Base-by-base conservation (phyloP, 2,329 filamentous ascomycete genomes). In the Cladophialophora chaetospira region DNA sequence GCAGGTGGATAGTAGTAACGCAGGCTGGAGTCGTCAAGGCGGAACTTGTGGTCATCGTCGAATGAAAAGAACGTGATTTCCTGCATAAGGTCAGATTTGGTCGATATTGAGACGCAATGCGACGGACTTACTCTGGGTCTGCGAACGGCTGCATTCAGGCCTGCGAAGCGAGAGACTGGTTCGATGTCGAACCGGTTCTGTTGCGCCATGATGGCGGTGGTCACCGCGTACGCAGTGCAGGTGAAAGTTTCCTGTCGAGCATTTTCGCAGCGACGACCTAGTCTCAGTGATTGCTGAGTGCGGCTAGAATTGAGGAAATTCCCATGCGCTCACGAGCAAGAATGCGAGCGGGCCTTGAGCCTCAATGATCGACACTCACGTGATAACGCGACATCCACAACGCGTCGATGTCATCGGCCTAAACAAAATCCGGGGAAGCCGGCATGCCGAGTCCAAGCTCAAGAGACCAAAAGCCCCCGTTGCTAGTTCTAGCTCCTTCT, bases 41-140 rank as follows among this genome's bases (percentile, higher is more conserved):
- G 86, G 67, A 91, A 91, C 52, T 83, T 73, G 70, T 93, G 94
- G 25, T 91, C 78, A 42, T 91, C 84, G 70, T 97, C 90, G 73
- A 94, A 97, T 6, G 93, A 97, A 75, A 97, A 99, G 73, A 82
- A 91, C 3, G 93, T 83, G 63, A 99, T 89, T 77, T 99, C 94
- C 87, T 93, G 55, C 13, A 8, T n/a, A n/a, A 4, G n/a, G 36
- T 45, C 25, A 49, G 48, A 15, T 38, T 25, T 17, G 42, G 9
- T 33, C 47, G 45, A 13, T 6, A 21, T 17, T 8, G 53, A 44
- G 42, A 42, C 50, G 28, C 21, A 42, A 28, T 40, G n/a, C 17
- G n/a, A 6, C 31, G 49, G 36, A 63, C 74, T 66, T 73, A 88
- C 88, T 76, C 83, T 89, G 17, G 90, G 90, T 63, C 89, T 80